phyloP scores from a whole-genome alignment of 1,284 basidiomycete genomes.

The Omphalotus olearius region DNA sequence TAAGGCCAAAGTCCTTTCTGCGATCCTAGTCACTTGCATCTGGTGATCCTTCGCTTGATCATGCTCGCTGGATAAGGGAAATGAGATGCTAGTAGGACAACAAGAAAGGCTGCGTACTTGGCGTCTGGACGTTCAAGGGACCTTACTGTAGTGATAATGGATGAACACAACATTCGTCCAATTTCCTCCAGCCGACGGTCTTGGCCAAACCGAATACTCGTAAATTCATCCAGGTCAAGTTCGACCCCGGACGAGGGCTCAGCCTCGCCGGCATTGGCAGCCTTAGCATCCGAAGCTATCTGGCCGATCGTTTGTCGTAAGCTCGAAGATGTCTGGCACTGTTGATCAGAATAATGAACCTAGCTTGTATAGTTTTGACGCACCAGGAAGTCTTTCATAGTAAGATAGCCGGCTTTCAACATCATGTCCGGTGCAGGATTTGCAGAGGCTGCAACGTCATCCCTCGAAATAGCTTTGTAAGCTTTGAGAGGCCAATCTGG shows the following conservation, averaged over 20 bases:
- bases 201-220: conserved; percentile 80
- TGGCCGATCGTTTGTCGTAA: conserved; percentile 47
- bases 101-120: conserved; percentile 42
- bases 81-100: not conserved
- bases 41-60: conserved; percentile 82
- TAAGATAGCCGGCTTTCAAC: conserved; percentile 48
- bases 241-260: conserved; percentile 65
- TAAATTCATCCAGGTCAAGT: conserved; percentile 66
- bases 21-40: conserved; percentile 70
- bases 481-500: conserved; percentile 66
- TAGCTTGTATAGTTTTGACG: conserved; percentile 18
- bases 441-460: conserved; percentile 70
- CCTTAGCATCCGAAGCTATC: conserved; percentile 46
- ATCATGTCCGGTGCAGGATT: conserved; percentile 37
- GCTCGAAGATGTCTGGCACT: conserved; percentile 36
- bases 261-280: conserved; percentile 48
- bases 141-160: conserved; percentile 60
- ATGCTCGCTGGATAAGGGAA: conserved; percentile 53
- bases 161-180: conserved; percentile 82
- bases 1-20: conserved; percentile 81
- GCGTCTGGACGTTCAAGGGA: conserved; percentile 69
- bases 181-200: conserved; percentile 87
- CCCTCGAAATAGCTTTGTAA: conserved; percentile 75
- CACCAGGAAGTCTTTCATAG: conserved; percentile 59
- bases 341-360: conserved; percentile 5